Percentiles rank a stretch among this genome's conserved stretches.
These are phyloP conservation scores for Euphrasia confusa DNA, from an alignment of 257 asterid species.

Conservation along the genomic window DNA sequence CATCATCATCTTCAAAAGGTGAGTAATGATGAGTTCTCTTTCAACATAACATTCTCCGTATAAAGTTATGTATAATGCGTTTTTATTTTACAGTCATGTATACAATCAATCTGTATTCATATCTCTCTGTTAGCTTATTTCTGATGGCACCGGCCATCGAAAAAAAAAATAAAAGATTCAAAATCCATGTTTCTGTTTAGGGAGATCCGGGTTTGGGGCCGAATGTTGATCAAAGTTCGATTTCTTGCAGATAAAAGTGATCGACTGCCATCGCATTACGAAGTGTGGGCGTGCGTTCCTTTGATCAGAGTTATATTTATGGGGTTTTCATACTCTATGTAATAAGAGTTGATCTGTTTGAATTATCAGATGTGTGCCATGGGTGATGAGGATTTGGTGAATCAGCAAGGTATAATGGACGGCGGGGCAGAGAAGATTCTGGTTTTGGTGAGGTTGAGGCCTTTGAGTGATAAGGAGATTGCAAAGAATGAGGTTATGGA, in stretches of 20 bases:
- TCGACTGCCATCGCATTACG: constrained; percentile 24
- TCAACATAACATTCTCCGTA: background rate
- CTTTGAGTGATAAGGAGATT: constrained; percentile 89
- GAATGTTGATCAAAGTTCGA: constrained; percentile 52
- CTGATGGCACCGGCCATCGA: too few species aligned
- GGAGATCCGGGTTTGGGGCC: constrained; percentile 32
- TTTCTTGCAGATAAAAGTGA: constrained; percentile 50
- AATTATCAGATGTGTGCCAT: constrained; percentile 75
- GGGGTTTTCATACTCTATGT: constrained; percentile 19
- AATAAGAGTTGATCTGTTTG: constrained; percentile 29
- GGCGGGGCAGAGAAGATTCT: constrained; percentile 78
- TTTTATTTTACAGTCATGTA: too few species aligned
- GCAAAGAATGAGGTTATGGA: constrained; percentile 76
- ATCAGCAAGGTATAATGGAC: constrained; percentile 48
- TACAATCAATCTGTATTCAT: too few species aligned
- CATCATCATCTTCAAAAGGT: constrained; percentile 21
- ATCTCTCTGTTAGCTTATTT: too few species aligned
- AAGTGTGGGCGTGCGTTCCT: background rate
- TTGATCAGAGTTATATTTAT: constrained; percentile 16
- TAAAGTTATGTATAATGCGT: background rate
- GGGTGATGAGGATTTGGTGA: constrained; percentile 72
- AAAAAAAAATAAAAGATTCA: background rate
- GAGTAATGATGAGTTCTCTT: constrained; percentile 7
- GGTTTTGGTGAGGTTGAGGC: constrained; percentile 94
- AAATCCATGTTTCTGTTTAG: constrained; percentile 35